phyloP scores from a whole-genome alignment of 768 basidiomycete species.

The Boletus rufocinnamomeus region DNA sequence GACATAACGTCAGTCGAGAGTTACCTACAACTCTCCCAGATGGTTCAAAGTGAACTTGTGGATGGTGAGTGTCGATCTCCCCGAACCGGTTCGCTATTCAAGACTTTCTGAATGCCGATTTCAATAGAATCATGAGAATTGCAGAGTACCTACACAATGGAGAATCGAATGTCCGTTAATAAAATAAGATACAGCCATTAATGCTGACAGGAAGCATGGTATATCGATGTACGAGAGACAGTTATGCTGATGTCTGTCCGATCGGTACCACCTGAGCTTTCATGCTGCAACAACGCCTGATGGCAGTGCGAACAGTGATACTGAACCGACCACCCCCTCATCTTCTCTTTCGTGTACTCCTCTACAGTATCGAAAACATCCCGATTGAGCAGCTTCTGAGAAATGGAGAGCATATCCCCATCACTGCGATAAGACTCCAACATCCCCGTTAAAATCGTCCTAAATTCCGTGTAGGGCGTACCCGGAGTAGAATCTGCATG shows the following conservation, averaged over 20 bases:
- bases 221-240: slow-evolving; percentile 61
- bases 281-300: slow-evolving; percentile 40
- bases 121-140: slow-evolving; percentile 17
- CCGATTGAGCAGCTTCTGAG: slow-evolving; percentile 75
- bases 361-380: slow-evolving; percentile 80
- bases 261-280: slow-evolving; percentile 20
- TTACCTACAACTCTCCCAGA: slow-evolving; percentile 57
- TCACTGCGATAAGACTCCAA: slow-evolving; percentile 92
- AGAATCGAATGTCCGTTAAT: slow-evolving; percentile 1
- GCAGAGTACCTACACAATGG: neutral
- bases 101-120: neutral
- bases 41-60: slow-evolving; percentile 50
- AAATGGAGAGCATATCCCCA: slow-evolving; percentile 84
- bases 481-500: slow-evolving; percentile 50
- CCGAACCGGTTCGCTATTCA: neutral
- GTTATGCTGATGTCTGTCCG: slow-evolving; percentile 37
- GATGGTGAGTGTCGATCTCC: slow-evolving; percentile 33
- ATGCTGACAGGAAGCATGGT: slow-evolving; percentile 50
- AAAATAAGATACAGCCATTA: slow-evolving; percentile 15
- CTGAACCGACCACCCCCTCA: slow-evolving; percentile 61
- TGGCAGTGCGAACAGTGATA: slow-evolving; percentile 55
- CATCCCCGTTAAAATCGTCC: slow-evolving; percentile 92
- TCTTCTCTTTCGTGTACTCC: slow-evolving; percentile 55
- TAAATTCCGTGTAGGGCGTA: slow-evolving; percentile 86
- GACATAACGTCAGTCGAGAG: slow-evolving; percentile 52